phyloP scores from a whole-genome alignment of 768 basidiomycete genomes.

The Chalciporus chontae region DNA sequence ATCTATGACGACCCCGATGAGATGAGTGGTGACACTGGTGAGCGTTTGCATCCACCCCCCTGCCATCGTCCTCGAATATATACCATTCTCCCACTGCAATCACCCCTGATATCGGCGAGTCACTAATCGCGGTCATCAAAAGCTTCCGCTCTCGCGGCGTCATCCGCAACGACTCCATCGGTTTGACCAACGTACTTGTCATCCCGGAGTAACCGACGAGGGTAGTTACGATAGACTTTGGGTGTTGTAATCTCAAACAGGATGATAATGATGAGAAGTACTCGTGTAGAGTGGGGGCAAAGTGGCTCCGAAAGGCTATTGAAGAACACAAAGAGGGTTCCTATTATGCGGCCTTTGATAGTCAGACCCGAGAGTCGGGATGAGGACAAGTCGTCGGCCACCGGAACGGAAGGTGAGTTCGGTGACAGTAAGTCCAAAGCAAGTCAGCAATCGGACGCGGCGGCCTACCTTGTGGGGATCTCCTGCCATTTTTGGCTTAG shows the following conservation, averaged over 20 bases:
- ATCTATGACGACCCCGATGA: background rate
- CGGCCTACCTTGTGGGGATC: too few species aligned
- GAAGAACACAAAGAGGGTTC: too few species aligned
- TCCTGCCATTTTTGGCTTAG: too few species aligned
- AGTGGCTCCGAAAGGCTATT: too few species aligned
- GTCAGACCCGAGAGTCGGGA: too few species aligned
- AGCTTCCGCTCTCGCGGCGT: background rate
- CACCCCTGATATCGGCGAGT: background rate
- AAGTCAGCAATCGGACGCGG: too few species aligned
- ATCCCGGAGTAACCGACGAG: background rate
- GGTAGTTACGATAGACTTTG: background rate
- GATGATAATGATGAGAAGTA: too few species aligned
- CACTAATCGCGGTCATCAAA: background rate
- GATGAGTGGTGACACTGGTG: background rate
- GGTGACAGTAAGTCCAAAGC: too few species aligned
- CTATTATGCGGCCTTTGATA: too few species aligned
- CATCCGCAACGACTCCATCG: slow-evolving; percentile 3
- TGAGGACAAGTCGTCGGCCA: background rate
- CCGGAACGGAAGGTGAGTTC: too few species aligned
- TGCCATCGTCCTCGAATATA: slow-evolving; percentile 4
- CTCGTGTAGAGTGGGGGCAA: too few species aligned
- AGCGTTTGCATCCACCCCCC: slow-evolving; percentile 2
- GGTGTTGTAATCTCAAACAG: background rate
- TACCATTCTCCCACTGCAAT: background rate
- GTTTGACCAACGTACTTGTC: background rate